Evolutionary conservation across 2,329 filamentous ascomycete genomes (phyloP), one percentile per base, ranked within the genome.

Genomic region (Sphaerostilbella broomeana): DNA sequence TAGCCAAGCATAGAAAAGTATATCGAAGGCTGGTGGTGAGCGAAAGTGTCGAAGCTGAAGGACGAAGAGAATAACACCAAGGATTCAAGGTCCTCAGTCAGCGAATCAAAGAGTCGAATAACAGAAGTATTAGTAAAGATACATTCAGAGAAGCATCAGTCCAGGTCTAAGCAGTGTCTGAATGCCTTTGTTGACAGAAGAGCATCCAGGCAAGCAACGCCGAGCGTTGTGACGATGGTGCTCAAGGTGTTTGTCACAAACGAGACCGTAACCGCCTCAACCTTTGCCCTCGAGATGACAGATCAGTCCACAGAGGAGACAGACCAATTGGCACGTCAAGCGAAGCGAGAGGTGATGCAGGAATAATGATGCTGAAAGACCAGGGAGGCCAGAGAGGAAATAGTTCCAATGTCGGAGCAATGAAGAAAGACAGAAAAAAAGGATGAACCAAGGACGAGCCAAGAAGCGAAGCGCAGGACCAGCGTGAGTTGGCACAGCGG

Each of bases 81-180:
- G 38, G 35, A 32, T 29, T 13, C 13, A 15, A 26, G 19, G 24
- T 25, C n/a, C 30, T 34, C 35, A n/a, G 19, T 12, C 38, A 38
- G 34, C 29, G 35, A 35, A 37, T 29, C 30, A 28, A 26, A 34
- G n/a, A 25, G 35, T 43, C 30, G 51, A 55, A 53, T 43, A 53
- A 54, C 47, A 50, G n/a, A 58, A 55, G 50, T 58, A 57, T 56
- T 53, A 54, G 46, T 43, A 44, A 47, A 50, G 59, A 59, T 49
- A 58, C 53, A 51, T 42, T 43, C 41, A 46, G 51, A 61, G 59
- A n/a, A n/a, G n/a, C n/a, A n/a, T n/a, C n/a, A n/a, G n/a, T n/a
- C n/a, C n/a, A n/a, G n/a, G n/a, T n/a, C n/a, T n/a, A n/a, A n/a
- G n/a, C n/a, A n/a, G n/a, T n/a, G n/a, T n/a, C n/a, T n/a, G n/a